phyloP scores from a whole-genome alignment of 805 yeast species.

The Monosporozyma aerobia region DNA sequence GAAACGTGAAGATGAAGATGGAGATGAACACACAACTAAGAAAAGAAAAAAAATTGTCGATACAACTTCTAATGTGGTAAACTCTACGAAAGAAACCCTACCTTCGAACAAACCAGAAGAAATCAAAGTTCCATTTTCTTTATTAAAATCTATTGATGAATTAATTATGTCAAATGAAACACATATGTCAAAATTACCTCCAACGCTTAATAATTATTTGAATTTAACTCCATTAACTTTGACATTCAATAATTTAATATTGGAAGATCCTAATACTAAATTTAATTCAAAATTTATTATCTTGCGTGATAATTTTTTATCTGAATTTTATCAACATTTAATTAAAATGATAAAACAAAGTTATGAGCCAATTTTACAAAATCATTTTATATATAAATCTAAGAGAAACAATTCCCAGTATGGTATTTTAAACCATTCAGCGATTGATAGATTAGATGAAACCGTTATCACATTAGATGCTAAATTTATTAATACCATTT shows the following conservation, averaged over 20 bases:
- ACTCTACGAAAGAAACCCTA: not conserved
- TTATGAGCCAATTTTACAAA: constrained; percentile 8
- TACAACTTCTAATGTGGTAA: not conserved
- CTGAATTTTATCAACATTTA: constrained; percentile 14
- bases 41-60: not conserved
- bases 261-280: constrained; percentile 12
- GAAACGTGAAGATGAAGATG: not conserved
- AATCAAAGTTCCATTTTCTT: not conserved
- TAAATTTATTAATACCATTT: not conserved
- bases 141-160: not conserved
- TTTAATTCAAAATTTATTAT: constrained; percentile 12
- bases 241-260: constrained; percentile 11
- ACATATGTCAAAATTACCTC: not conserved
- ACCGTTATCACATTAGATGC: not conserved
- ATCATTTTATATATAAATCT: constrained; percentile 4
- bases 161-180: not conserved
- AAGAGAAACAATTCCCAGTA: not conserved
- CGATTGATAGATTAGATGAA: not conserved
- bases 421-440: not conserved
- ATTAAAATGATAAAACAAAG: constrained; percentile 9
- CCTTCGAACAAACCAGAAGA: not conserved
- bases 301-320: constrained; percentile 14
- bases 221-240: constrained; percentile 8
- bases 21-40: not conserved
- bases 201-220: not conserved